These are phyloP conservation scores for Fusarium globosum DNA, from an alignment of 2,329 filamentous ascomycete species.

Conservation along the genomic window DNA sequence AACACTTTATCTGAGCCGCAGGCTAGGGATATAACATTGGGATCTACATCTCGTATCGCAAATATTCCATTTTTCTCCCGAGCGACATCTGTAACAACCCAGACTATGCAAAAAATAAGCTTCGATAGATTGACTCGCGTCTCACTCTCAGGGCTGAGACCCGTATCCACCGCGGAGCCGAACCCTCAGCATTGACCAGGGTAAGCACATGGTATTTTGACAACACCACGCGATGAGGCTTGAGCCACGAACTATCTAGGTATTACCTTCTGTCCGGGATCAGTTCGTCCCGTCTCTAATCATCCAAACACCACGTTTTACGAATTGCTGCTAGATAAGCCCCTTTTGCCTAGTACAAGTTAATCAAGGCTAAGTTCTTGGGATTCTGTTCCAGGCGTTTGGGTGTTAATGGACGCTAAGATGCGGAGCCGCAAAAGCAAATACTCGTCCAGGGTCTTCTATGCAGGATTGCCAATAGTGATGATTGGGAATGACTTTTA, in stretches of 20 bases:
- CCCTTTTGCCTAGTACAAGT: not conserved
- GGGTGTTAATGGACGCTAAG: not conserved
- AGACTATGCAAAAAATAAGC: not conserved
- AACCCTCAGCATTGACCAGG: not conserved
- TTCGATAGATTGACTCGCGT: slow-evolving; percentile 23
- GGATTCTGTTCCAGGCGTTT: not conserved
- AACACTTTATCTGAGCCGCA: not conserved
- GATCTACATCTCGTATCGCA: not conserved
- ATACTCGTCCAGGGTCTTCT: not conserved
- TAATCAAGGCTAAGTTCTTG: not conserved
- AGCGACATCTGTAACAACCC: not conserved
- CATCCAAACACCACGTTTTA: slow-evolving; percentile 20
- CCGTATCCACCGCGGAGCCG: slow-evolving; percentile 33
- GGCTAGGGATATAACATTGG: not conserved
- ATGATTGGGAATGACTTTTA: not conserved
- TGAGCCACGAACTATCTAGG: not conserved
- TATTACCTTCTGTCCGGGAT: slow-evolving; percentile 12
- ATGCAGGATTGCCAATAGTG: not conserved
- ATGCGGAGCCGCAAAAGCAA: slow-evolving; percentile 35
- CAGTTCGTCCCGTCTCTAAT: not conserved
- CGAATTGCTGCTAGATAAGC: not conserved
- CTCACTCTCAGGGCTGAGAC: not conserved
- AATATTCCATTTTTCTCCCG: not conserved
- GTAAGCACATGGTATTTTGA: slow-evolving; percentile 2
- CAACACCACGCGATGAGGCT: not conserved